A percentile compares a stretch with the other conserved stretches of the same genome.
phyloP scores from a whole-genome alignment of 2,329 filamentous ascomycete genomes.

The Sporothrix pallida region DNA sequence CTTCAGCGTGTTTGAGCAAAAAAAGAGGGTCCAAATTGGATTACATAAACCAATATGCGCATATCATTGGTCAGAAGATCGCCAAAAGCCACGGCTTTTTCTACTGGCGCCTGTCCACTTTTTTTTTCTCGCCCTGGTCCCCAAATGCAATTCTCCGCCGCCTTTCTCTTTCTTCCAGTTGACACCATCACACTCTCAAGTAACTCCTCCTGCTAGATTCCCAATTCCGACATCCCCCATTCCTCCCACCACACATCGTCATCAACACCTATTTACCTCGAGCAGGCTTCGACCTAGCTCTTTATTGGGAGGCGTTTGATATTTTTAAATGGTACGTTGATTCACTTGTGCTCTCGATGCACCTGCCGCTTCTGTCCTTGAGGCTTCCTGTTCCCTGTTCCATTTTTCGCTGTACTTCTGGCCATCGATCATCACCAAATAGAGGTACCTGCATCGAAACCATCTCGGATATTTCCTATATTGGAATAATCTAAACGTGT shows the following conservation, averaged over 20 bases:
- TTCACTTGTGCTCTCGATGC: not conserved
- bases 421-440: constrained; percentile 35
- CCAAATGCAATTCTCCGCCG: constrained; percentile 32
- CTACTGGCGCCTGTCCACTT: constrained; percentile 29
- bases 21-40: not conserved
- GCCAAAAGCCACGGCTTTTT: constrained; percentile 5
- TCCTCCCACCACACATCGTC: constrained; percentile 24
- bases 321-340: constrained; percentile 26
- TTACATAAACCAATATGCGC: not conserved
- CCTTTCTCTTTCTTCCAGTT: constrained; percentile 33
- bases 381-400: not conserved
- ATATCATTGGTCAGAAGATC: constrained; percentile 22
- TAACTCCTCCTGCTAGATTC: constrained; percentile 33
- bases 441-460: constrained; percentile 35
- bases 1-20: constrained; percentile 19
- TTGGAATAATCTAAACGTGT: not conserved
- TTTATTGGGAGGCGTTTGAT: not conserved
- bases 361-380: not conserved
- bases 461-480: constrained; percentile 23
- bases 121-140: constrained; percentile 31
- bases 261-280: constrained; percentile 24
- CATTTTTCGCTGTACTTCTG: constrained; percentile 22
- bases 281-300: constrained; percentile 4
- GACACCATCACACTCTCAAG: constrained; percentile 36
- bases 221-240: constrained; percentile 32